Evolutionary conservation across 306 rosid genomes (phyloP), one percentile per base, ranked within the genome.

Genomic region (Rosa multiflora): DNA sequence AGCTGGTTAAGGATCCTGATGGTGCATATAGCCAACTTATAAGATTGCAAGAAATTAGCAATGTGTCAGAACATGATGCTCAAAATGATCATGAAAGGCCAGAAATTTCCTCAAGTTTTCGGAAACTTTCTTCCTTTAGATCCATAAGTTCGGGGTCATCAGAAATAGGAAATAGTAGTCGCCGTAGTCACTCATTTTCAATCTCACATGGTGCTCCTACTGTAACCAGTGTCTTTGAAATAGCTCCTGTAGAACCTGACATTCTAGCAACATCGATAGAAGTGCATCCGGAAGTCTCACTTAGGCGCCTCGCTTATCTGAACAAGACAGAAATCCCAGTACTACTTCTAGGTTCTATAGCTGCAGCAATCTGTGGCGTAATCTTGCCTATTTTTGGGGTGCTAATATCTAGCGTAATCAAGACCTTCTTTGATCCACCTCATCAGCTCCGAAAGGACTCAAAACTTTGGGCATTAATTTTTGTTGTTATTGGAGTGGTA

Each of bases 281-380:
- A 75, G 72, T 6, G 56, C 87, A 87, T 46, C 81, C 72, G 70
- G 63, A 87, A 67, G 89, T 89, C 55, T 68, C 97, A 14, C 79
- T 88, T 58, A 40, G 74, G 47, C 87, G 89, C 75, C 86, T 93
- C 44, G 94, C 92, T 8, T 80, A 70, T 82, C 93, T 93, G 56
- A 93, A 93, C 86, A 93, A 91, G 80, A 94, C 94, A 7, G 98
- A 93, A 84, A 82, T 89, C 81, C 93, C 89, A 61, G 79, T 81
- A 10, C 83, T 93, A 53, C 80, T 89, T n/a, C 55, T 87, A 39
- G 98, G 94, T 23, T 72, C 85, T 37, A 29, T 89, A 56, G 93
- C 89, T 72, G 97, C 98, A 42, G 80, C 79, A 23, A 73, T 66
- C 81, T 83, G 68, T 76, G 98, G 97, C 8, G 32, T 82, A 26